These are phyloP conservation scores for Herpetomonas tarakana DNA, from an alignment of 208 protist species.

Conservation along the genomic window DNA sequence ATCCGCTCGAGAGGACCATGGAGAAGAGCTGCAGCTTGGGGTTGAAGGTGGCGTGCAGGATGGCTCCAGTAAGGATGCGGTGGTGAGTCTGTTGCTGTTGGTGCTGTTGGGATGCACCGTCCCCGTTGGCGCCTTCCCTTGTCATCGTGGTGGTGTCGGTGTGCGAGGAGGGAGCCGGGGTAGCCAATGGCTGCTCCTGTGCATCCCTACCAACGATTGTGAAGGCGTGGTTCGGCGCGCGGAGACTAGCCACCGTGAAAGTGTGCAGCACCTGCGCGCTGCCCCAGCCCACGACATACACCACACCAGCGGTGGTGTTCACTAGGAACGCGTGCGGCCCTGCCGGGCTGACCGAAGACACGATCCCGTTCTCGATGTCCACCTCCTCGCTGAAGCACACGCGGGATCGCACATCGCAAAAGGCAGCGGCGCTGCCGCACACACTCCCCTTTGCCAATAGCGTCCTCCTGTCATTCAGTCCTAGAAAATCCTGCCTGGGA, in stretches of 20 bases:
- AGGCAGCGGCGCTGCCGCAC: conserved; percentile 13
- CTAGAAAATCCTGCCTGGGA: not conserved
- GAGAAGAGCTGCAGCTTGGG: conserved; percentile 30
- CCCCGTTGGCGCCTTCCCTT: not conserved
- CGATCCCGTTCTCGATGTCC: conserved; percentile 35
- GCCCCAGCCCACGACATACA: conserved; percentile 64
- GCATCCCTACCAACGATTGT: not conserved
- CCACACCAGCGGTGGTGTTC: conserved; percentile 54
- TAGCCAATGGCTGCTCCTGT: not conserved
- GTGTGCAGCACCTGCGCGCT: conserved; percentile 40
- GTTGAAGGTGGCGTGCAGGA: conserved; percentile 42
- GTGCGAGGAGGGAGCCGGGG: not conserved
- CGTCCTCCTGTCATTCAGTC: conserved; percentile 1
- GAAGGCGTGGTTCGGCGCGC: conserved; percentile 19
- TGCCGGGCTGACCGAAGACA: conserved; percentile 24
- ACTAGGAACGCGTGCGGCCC: conserved; percentile 58
- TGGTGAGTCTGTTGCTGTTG: not conserved
- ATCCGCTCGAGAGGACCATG: conserved; percentile 55
- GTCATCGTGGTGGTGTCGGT: not conserved
- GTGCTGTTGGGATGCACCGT: not conserved
- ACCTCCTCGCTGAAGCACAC: conserved; percentile 38
- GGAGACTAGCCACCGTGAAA: conserved; percentile 35
- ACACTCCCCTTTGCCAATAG: conserved; percentile 7
- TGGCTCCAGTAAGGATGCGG: conserved; percentile 25
- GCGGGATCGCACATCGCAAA: conserved; percentile 25